Evolutionary conservation across 805 yeast species (phyloP).

Genomic region (Monosporozyma aquatica): DNA sequence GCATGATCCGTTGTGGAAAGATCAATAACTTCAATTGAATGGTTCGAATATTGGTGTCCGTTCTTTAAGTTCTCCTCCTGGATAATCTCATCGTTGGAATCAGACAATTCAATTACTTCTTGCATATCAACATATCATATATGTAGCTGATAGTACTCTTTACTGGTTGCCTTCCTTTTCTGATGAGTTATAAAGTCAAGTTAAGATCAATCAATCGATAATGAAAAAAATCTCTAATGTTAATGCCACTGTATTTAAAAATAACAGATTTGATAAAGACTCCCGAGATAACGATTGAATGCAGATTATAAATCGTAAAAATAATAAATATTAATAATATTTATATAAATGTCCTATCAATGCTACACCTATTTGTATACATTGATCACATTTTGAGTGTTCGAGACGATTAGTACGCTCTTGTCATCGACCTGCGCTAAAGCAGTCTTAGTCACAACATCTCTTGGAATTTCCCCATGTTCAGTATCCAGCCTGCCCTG

Average conservation of each 20-base stretch:
- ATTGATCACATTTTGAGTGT: conserved; percentile 1
- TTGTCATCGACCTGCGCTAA: neutral
- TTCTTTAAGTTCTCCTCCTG: neutral
- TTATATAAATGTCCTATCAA: no score
- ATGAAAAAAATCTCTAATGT: no score
- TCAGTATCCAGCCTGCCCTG: neutral
- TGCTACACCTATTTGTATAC: conserved; percentile 3
- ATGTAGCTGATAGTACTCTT: no score
- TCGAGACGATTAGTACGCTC: neutral
- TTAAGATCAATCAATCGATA: no score
- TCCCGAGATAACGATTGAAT: no score
- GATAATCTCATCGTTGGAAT: neutral
- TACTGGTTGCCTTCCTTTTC: no score
- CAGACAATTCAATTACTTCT: conserved; percentile 6
- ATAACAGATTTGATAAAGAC: no score
- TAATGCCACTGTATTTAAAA: no score
- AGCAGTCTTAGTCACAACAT: neutral
- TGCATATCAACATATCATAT: conserved; percentile 2
- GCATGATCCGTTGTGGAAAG: neutral
- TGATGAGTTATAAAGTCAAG: no score
- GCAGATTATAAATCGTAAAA: no score
- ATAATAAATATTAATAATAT: no score
- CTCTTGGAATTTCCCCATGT: neutral
- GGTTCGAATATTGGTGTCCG: neutral
- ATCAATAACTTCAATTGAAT: conserved; percentile 1